phyloP scores from a whole-genome alignment of 176 grass and related monocot species.

The Oryza coarctata region DNA sequence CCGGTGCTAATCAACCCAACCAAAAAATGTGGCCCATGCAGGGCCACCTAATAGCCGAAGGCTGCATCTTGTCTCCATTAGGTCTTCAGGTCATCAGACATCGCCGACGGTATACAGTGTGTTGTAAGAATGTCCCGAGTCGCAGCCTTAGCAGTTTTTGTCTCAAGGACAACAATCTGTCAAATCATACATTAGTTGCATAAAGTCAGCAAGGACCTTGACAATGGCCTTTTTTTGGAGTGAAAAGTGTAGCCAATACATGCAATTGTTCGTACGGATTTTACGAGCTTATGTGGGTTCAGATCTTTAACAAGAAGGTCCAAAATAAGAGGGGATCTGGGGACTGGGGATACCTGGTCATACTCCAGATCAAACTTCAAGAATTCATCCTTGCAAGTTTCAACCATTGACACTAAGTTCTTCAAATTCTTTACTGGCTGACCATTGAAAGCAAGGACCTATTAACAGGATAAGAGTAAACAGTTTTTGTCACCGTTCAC shows the following conservation, averaged over 20 bases:
- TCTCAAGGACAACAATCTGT: slow-evolving; percentile 92
- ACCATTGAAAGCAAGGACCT: slow-evolving; percentile 85
- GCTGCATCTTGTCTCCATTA: slow-evolving; percentile 27
- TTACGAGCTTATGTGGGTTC: neutral
- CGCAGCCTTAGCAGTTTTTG: slow-evolving; percentile 88
- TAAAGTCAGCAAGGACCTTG: slow-evolving; percentile 3
- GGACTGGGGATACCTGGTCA: slow-evolving; percentile 63
- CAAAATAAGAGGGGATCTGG: slow-evolving; percentile 9
- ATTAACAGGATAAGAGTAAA: slow-evolving; percentile 10
- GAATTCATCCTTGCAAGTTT: slow-evolving; percentile 85
- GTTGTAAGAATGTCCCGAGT: slow-evolving; percentile 79
- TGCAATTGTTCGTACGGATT: neutral
- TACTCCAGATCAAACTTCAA: slow-evolving; percentile 98
- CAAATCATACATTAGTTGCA: slow-evolving; percentile 31
- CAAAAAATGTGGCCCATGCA: slow-evolving; percentile 23
- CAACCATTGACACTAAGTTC: slow-evolving; percentile 70
- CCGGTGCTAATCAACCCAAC: neutral
- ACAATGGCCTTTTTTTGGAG: neutral
- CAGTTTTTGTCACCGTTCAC: slow-evolving; percentile 11
- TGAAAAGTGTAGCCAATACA: neutral
- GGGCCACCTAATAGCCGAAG: neutral
- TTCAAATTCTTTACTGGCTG: slow-evolving; percentile 92
- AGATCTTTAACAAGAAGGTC: neutral
- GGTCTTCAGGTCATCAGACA: slow-evolving; percentile 85
- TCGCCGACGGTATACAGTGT: slow-evolving; percentile 89